Conservation (phyloP, 495 filamentous ascomycete species). For the Penicillium argentinense region DNA sequence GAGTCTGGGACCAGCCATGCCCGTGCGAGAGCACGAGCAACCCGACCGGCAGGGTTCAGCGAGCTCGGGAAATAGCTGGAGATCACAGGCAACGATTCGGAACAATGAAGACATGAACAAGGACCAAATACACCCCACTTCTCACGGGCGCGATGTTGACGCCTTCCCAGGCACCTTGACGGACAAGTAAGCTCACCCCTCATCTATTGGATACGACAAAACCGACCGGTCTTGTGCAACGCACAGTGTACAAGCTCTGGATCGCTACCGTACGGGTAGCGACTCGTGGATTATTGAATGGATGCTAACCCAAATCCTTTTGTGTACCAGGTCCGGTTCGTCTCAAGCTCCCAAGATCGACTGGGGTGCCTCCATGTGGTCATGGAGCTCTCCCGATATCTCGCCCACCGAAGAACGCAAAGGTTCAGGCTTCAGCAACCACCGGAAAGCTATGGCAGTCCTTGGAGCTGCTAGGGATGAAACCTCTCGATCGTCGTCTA, state of each 20-base stretch:
- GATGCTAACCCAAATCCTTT: conserved; percentile 5
- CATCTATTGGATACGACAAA: neutral
- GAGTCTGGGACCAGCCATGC: conserved; percentile 32
- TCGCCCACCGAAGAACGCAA: conserved; percentile 47
- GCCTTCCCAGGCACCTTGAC: conserved; percentile 30
- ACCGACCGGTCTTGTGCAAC: no score
- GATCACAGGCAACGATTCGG: conserved; percentile 48
- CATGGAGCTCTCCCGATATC: conserved; percentile 45
- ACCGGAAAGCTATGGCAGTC: conserved; percentile 38
- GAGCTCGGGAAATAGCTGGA: conserved; percentile 43
- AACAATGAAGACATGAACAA: conserved; percentile 27
- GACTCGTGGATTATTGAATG: no score
- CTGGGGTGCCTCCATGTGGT: conserved; percentile 41
- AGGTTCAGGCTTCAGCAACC: conserved; percentile 36
- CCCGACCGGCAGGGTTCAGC: conserved; percentile 43
- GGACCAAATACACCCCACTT: conserved; percentile 16
- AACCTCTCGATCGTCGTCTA: conserved; percentile 24
- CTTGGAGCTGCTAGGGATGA: conserved; percentile 36
- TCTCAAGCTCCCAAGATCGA: conserved; percentile 26
- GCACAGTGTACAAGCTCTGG: no score
- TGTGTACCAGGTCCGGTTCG: conserved; percentile 26
- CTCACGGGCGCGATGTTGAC: conserved; percentile 33
- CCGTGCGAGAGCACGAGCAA: conserved; percentile 32
- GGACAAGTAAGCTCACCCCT: conserved; percentile 38
- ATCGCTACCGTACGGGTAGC: no score